A percentile compares a stretch with the other conserved stretches of the same genome.
Evolutionary conservation across 139 green algal species (phyloP).

Genomic region (Microglena sp.): DNA sequence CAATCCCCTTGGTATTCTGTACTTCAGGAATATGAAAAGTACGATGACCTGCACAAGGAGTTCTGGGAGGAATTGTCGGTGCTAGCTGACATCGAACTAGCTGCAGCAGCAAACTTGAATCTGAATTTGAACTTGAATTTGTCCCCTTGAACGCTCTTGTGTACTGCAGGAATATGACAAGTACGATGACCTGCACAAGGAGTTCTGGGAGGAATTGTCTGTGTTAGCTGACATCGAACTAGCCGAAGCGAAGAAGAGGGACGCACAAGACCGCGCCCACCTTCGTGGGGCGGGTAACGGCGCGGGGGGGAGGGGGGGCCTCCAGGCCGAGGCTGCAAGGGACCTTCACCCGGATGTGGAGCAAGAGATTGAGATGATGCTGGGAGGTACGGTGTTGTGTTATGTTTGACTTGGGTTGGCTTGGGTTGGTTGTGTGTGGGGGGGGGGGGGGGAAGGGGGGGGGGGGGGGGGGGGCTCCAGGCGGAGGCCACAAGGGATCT

Average conservation of each 20-base stretch:
- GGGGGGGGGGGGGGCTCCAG: too few relatives aligned
- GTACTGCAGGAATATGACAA: conserved; percentile 72
- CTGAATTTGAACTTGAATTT: too few relatives aligned
- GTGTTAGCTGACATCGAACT: conserved; percentile 32
- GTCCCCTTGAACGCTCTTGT: too few relatives aligned
- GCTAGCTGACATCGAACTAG: too few relatives aligned
- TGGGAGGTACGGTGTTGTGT: conserved; percentile 32
- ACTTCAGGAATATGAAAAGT: conserved; percentile 69
- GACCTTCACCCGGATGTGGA: conserved; percentile 55
- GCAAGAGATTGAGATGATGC: conserved; percentile 57
- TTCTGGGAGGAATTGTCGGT: conserved; percentile 40
- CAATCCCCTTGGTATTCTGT: too few relatives aligned
- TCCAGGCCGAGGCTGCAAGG: neutral
- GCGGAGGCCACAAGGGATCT: too few relatives aligned
- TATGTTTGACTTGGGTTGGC: neutral
- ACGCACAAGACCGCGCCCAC: conserved; percentile 10
- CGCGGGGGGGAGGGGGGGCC: neutral
- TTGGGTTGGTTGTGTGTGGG: neutral
- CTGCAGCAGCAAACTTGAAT: too few relatives aligned
- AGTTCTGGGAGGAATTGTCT: conserved; percentile 38
- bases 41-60: conserved; percentile 34
- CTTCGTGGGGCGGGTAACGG: conserved; percentile 1
- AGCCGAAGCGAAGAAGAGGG: conserved; percentile 20
- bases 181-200: conserved; percentile 33
- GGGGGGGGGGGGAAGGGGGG: neutral